Evolutionary conservation across 176 grass and related monocot genomes (phyloP), one percentile per base, ranked within the genome.

Genomic region (Hordeum vulgare): DNA sequence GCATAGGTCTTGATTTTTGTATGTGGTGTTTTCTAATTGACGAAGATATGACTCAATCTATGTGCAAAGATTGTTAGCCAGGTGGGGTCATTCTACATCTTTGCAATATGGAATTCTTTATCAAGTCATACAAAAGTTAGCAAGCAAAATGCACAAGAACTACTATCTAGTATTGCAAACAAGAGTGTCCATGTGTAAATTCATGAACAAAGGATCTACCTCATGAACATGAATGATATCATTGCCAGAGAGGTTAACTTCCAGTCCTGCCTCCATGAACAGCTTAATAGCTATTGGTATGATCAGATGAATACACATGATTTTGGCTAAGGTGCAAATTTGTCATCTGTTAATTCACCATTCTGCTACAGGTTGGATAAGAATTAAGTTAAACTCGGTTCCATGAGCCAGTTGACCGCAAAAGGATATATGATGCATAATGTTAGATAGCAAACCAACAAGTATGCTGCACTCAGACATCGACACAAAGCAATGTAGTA

Each of bases 291-390:
- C 82, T 66, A 80, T 91, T 68, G 36, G 51, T 85, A 78, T 18
- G 73, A 77, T 89, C 77, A 9, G 84, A 76, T 18, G 83, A 87
- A 56, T 91, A 78, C 44, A 72, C 54, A 81, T 85, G 75, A 25
- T 72, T 89, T 34, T 81, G 61, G 88, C 63, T 84, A 61, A 79
- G 42, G 91, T 93, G 88, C 72, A 81, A 96, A 89, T 5, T 65
- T 0, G 47, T 57, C 85, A 66, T 68, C 3, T 37, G 60, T 90
- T 73, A 90, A 31, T 74, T 65, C 20, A 64, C 31, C 25, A 78
- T 58, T 77, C 31, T 39, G 5, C 64, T 58, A 42, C 34, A 13
- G 29, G 69, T 31, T 36, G 34, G 11, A 77, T 14, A 67, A 57
- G 8, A 62, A 62, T 63, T 35, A 66, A 35, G 33, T 53, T 56